These are phyloP conservation scores for Pseudogymnoascus sp. DNA, from an alignment of 2,329 filamentous ascomycete species.

Conservation along the genomic window DNA sequence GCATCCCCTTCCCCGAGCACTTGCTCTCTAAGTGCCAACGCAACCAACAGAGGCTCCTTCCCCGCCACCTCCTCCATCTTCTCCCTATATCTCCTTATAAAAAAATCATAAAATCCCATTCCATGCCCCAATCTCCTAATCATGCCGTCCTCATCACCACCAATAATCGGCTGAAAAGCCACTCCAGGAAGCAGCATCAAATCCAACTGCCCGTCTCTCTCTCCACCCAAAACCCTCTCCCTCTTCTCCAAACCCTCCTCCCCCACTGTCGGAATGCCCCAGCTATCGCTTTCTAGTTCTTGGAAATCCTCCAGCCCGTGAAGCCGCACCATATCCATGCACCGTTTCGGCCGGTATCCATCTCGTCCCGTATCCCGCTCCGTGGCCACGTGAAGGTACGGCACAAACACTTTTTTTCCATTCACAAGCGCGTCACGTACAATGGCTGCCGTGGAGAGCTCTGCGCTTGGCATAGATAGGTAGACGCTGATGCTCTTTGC, in stretches of 20 bases:
- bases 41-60: constrained; percentile 55
- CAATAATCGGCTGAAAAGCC: constrained; percentile 48
- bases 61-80: constrained; percentile 46
- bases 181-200: constrained; percentile 87
- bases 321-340: constrained; percentile 94
- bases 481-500: constrained; percentile 77
- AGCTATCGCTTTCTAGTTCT: constrained; percentile 65
- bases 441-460: constrained; percentile 76
- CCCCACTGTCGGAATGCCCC: constrained; percentile 87
- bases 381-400: constrained; percentile 66
- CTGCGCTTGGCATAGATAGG: constrained; percentile 81
- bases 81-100: constrained; percentile 63
- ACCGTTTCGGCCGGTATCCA: constrained; percentile 43
- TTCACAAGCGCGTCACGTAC: constrained; percentile 67
- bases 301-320: constrained; percentile 68
- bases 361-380: constrained; percentile 26
- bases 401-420: constrained; percentile 84
- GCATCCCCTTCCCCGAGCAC: constrained; percentile 51
- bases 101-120: constrained; percentile 95
- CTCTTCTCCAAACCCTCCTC: constrained; percentile 54
- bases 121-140: constrained; percentile 82
- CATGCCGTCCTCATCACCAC: constrained; percentile 47
- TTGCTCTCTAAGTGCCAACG: constrained; percentile 79
- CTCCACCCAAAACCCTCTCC: constrained; percentile 60
- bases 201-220: constrained; percentile 53